phyloP scores from a whole-genome alignment of 2,329 filamentous ascomycete genomes.

The Cladosporium sphaerospermum region DNA sequence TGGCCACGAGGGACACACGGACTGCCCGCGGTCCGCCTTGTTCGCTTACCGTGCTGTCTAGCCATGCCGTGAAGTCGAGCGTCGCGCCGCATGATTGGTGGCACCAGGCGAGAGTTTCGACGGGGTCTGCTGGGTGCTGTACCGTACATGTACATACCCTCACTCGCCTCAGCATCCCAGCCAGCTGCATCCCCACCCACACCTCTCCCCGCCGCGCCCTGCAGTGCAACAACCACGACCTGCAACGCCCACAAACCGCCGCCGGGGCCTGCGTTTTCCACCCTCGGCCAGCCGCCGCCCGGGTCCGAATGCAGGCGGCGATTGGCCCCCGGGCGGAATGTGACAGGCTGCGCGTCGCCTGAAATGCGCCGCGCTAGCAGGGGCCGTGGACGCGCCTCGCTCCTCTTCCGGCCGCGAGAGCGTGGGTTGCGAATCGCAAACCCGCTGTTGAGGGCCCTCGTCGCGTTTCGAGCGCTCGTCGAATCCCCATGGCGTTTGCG shows the following conservation, averaged over 20 bases:
- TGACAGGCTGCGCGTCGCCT: slow-evolving; percentile 4
- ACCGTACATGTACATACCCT: not conserved
- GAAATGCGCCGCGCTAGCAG: not conserved
- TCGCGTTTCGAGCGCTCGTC: not conserved
- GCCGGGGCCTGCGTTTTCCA: not conserved
- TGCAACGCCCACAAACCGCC: not conserved
- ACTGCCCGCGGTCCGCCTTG: too few species aligned
- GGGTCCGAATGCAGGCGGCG: not conserved
- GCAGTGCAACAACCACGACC: not conserved
- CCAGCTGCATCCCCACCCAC: not conserved
- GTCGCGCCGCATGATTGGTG: slow-evolving; percentile 1
- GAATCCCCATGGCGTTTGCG: not conserved
- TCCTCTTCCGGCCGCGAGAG: not conserved
- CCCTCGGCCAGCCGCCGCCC: slow-evolving; percentile 2
- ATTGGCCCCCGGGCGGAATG: not conserved
- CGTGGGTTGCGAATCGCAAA: not conserved
- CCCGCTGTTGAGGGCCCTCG: not conserved
- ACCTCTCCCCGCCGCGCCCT: not conserved
- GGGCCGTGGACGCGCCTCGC: not conserved
- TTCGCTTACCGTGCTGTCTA: too few species aligned
- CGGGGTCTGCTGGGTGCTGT: not conserved
- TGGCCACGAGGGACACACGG: too few species aligned
- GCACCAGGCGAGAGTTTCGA: not conserved
- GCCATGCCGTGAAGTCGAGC: not conserved
- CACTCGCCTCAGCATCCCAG: too few species aligned